These are phyloP conservation scores for Penicillium brevicompactum DNA, from an alignment of 2,329 filamentous ascomycete genomes.

Conservation along the genomic window DNA sequence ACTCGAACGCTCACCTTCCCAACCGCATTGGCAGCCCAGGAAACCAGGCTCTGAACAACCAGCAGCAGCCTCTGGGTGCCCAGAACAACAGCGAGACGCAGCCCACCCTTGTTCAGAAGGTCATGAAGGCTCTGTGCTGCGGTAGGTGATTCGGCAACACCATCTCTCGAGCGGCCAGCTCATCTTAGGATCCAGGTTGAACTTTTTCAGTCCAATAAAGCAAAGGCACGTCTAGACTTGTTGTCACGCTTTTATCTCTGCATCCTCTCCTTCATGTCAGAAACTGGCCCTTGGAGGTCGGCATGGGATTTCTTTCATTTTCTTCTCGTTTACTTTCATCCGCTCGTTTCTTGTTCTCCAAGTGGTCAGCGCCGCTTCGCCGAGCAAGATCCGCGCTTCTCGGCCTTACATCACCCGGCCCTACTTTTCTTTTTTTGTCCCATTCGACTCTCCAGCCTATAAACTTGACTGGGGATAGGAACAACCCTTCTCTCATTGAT, in stretches of 20 bases:
- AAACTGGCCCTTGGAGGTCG: constrained; percentile 18
- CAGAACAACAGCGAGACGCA: constrained; percentile 67
- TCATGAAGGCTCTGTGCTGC: constrained; percentile 92
- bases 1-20: constrained; percentile 85
- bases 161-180: constrained; percentile 23
- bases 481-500: constrained; percentile 31
- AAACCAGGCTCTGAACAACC: constrained; percentile 62
- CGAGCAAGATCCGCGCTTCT: constrained; percentile 11
- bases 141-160: constrained; percentile 53
- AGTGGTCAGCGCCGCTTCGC: constrained; percentile 5
- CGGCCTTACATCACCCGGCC: constrained; percentile 14
- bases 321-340: constrained; percentile 16
- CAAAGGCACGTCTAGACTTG: constrained; percentile 17
- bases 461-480: constrained; percentile 24
- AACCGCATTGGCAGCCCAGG: constrained; percentile 58
- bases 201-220: constrained; percentile 17
- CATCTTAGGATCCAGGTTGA: constrained; percentile 39
- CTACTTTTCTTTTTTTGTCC: constrained; percentile 18
- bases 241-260: constrained; percentile 14
- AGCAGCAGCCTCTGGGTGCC: constrained; percentile 58
- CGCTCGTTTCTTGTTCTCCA: constrained; percentile 9
- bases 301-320: constrained; percentile 20
- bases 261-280: constrained; percentile 20
- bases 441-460: constrained; percentile 24
- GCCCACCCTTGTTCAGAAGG: constrained; percentile 82